Evolutionary conservation across 768 basidiomycete genomes (phyloP).

Genomic region (Plicaturopsis crispa): DNA sequence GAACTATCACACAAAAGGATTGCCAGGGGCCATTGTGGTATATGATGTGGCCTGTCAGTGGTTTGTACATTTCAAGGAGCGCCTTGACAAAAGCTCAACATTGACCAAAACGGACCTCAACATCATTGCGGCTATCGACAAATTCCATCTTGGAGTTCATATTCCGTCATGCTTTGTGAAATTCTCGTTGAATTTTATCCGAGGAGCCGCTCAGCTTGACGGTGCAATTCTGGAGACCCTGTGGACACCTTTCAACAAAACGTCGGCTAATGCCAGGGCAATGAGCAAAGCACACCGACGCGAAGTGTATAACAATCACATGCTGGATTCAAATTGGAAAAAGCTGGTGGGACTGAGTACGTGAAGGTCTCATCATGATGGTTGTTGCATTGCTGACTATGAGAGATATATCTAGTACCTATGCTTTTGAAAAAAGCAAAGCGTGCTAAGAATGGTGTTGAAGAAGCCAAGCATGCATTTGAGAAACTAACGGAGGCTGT

Average conservation of each 20-base stretch:
- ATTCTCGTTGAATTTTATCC: slow-evolving; percentile 18
- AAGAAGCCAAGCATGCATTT: background rate
- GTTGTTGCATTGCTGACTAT: background rate
- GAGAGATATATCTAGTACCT: background rate
- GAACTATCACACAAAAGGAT: background rate
- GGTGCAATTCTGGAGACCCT: slow-evolving; percentile 27
- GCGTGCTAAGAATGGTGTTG: background rate
- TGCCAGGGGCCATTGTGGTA: slow-evolving; percentile 9
- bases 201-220: slow-evolving; percentile 19
- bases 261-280: slow-evolving; percentile 12
- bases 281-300: slow-evolving; percentile 16
- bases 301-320: slow-evolving; percentile 22
- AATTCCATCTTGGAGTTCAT: slow-evolving; percentile 13
- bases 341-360: slow-evolving; percentile 18
- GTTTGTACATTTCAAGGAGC: slow-evolving; percentile 9
- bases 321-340: slow-evolving; percentile 26
- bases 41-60: slow-evolving; percentile 25
- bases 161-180: slow-evolving; percentile 2
- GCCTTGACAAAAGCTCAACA: slow-evolving; percentile 6
- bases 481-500: background rate
- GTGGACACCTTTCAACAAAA: slow-evolving; percentile 21
- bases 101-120: slow-evolving; percentile 1
- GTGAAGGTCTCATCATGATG: background rate
- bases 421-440: background rate
- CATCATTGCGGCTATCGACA: slow-evolving; percentile 4